Conservation (phyloP, 768 basidiomycete genomes). For the Lentinula detonsa region DNA sequence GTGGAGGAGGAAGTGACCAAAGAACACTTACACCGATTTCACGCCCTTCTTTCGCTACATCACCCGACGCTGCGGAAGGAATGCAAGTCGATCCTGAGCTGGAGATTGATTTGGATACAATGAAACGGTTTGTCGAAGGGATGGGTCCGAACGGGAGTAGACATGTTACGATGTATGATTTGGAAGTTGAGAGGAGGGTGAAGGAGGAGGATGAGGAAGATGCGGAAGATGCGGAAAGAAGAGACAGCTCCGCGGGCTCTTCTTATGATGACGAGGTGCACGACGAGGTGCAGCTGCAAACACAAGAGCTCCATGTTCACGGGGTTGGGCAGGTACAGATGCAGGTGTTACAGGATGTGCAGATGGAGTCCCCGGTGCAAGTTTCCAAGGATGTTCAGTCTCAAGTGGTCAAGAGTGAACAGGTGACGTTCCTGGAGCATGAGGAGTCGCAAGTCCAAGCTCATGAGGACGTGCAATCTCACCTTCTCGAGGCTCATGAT, state of each 20-base stretch:
- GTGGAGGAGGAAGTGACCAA: constrained; percentile 16
- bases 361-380: neutral
- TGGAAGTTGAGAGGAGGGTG: constrained; percentile 49
- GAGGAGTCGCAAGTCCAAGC: too few species aligned
- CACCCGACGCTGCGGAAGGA: constrained; percentile 35
- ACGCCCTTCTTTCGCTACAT: constrained; percentile 8
- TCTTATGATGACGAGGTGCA: constrained; percentile 21
- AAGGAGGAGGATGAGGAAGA: constrained; percentile 37
- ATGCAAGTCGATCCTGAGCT: constrained; percentile 67
- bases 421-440: too few species aligned
- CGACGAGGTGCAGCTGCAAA: neutral
- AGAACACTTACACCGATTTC: constrained; percentile 3
- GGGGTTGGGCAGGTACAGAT: neutral
- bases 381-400: neutral
- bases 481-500: too few species aligned
- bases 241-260: constrained; percentile 27
- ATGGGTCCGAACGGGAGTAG: constrained; percentile 38
- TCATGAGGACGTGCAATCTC: too few species aligned
- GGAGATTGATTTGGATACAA: constrained; percentile 36
- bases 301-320: too few species aligned
- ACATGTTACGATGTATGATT: constrained; percentile 61
- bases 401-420: neutral
- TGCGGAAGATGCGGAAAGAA: constrained; percentile 24
- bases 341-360: neutral
- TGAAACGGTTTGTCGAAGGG: constrained; percentile 49